Base-by-base conservation (phyloP, 1,284 basidiomycete species). In the Porphyrellus sp. region DNA sequence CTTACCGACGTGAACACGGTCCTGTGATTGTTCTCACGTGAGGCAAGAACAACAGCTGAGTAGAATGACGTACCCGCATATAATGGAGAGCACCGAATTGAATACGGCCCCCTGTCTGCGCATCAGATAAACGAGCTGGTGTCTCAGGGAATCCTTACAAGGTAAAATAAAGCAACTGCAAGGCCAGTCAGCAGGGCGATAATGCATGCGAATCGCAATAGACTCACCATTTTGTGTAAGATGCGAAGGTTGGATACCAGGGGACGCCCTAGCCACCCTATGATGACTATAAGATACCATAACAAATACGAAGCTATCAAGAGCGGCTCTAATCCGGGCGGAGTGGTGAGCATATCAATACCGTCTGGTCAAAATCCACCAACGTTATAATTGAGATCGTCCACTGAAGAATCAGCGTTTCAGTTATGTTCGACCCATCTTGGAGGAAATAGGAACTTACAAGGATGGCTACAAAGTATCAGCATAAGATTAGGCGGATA, bases 141-240 rank as follows among this genome's bases (percentile, higher is more conserved):
- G 8, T 15, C 18, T 5, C 4, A 12, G 13, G n/a, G 8, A n/a
- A 16, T 28, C 3, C 63, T 46, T 31, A 68, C 59, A 9, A 48
- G 8, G 37, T 62, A 68, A 37, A 64, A 64, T 13, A 56, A 23
- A 2, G 58, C 1, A 3, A 59, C 63, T 64, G 23, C 0, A 27
- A 15, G 5, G 31, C 13, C 3, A 9, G 20, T 56, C 20, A 53
- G 46, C 34, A 40, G 1, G 20, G 5, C 13, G 25, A 30, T 11
- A n/a, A 3, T 24, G 38, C 1, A 7, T 18, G 15, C 18, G 5
- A 13, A 38, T 28, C 7, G 5, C 1, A 28, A 21, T 18, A 11
- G 8, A 3, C 63, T 53, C 43, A 66, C 64, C 56, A 25, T 69
- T 59, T 39, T 56, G 52, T 15, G 38, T 38, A 21, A 65, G 64